phyloP scores from a whole-genome alignment of 2,329 filamentous ascomycete species.

The Tolypocladium tundrense region DNA sequence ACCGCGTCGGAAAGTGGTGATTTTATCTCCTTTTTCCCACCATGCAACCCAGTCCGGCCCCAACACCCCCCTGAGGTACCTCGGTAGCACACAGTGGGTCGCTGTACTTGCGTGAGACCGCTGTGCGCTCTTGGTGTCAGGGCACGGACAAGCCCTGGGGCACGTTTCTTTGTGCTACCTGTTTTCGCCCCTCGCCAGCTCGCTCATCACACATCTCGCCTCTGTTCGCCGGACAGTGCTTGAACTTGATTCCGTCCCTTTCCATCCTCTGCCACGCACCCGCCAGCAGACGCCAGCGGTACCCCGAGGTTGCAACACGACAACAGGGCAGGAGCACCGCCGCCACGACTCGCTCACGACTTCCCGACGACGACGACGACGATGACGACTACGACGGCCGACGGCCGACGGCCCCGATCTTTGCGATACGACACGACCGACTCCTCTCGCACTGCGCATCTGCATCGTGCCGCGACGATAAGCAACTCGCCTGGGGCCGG shows the following conservation, averaged over 20 bases:
- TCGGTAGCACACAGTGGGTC: constrained; percentile 18
- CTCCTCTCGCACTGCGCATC: neutral
- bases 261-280: neutral
- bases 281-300: neutral
- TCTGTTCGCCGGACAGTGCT: neutral
- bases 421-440: neutral
- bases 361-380: neutral
- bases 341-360: neutral
- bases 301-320: neutral
- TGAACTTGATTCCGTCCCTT: neutral
- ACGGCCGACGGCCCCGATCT: neutral
- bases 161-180: constrained; percentile 2
- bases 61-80: constrained; percentile 28
- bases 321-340: neutral
- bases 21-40: constrained; percentile 29
- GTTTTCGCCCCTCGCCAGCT: neutral
- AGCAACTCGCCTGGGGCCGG: constrained; percentile 2
- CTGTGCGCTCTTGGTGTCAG: constrained; percentile 2
- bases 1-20: constrained; percentile 14
- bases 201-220: neutral
- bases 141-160: constrained; percentile 6
- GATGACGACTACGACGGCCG: neutral
- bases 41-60: constrained; percentile 20
- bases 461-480: constrained; percentile 2
- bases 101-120: constrained; percentile 6